A percentile compares a stretch with the other conserved stretches of the same genome.
These are phyloP conservation scores for Scleromitrula shiraiana DNA, from an alignment of 2,329 filamentous ascomycete species.

Conservation along the genomic window DNA sequence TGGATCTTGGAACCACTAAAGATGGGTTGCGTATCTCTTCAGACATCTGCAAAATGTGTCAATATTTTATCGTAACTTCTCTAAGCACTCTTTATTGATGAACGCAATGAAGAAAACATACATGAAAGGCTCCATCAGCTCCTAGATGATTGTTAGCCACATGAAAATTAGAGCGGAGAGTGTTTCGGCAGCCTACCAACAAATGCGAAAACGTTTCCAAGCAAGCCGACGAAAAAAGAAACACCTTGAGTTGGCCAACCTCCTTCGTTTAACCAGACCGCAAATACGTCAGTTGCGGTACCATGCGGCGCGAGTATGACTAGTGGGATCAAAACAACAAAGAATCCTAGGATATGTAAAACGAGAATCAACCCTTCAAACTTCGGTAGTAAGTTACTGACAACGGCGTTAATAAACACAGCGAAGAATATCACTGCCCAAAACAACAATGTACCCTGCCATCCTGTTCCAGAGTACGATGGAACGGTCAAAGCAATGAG, in stretches of 20 bases:
- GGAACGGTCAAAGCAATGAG: not conserved
- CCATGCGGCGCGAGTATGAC: conserved; percentile 20
- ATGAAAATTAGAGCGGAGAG: not conserved
- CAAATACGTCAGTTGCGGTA: conserved; percentile 22
- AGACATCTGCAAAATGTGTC: not conserved
- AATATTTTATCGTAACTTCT: too few species aligned
- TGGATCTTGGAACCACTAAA: conserved; percentile 17
- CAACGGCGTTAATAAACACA: conserved; percentile 36
- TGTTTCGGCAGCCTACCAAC: not conserved
- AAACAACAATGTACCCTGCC: not conserved
- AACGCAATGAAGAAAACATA: not conserved
- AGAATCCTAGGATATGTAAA: conserved; percentile 38
- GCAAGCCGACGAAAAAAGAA: conserved; percentile 31
- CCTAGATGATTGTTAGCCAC: not conserved
- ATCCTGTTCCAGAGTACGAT: not conserved
- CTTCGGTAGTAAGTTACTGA: conserved; percentile 32
- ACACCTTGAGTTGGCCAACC: conserved; percentile 26
- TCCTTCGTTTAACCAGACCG: conserved; percentile 26
- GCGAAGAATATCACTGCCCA: conserved; percentile 7
- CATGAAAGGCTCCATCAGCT: conserved; percentile 8
- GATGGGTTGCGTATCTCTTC: conserved; percentile 12
- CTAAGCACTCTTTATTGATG: too few species aligned
- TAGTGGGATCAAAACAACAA: conserved; percentile 35
- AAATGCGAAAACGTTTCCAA: conserved; percentile 23
- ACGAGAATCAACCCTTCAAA: conserved; percentile 37